A percentile compares a stretch with the other conserved stretches of the same genome.
Evolutionary conservation across 805 yeast species (phyloP).

Genomic region (Hanseniaspora lachancei): DNA sequence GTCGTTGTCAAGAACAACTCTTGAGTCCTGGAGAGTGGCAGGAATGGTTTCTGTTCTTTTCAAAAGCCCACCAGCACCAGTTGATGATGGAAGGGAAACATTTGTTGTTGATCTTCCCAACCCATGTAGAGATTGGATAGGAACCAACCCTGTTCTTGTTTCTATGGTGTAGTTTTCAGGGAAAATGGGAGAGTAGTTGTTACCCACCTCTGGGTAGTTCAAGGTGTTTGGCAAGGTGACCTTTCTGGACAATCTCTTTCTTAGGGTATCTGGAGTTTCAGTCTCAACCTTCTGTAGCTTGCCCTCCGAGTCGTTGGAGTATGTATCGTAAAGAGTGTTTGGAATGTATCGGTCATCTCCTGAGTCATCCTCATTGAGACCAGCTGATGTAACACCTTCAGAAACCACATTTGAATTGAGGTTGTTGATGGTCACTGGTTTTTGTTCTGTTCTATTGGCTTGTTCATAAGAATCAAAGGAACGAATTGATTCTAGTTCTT

Average conservation of each 20-base stretch:
- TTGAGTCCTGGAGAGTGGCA: slow-evolving; percentile 2
- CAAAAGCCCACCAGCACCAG: slow-evolving; percentile 19
- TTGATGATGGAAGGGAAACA: not conserved
- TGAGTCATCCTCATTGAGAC: not conserved
- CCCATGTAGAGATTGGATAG: slow-evolving; percentile 54
- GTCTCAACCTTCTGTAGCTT: slow-evolving; percentile 26
- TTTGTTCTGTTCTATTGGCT: slow-evolving; percentile 13
- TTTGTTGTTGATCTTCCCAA: slow-evolving; percentile 38
- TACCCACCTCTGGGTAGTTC: slow-evolving; percentile 31
- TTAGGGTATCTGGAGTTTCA: slow-evolving; percentile 62
- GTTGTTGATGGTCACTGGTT: not conserved
- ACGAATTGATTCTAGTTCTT: slow-evolving; percentile 11
- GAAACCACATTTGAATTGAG: not conserved
- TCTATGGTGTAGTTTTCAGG: slow-evolving; percentile 88
- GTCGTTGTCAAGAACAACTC: slow-evolving; percentile 24
- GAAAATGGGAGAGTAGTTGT: slow-evolving; percentile 44
- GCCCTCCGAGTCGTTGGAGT: slow-evolving; percentile 18
- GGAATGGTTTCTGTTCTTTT: slow-evolving; percentile 34
- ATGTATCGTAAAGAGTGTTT: slow-evolving; percentile 28
- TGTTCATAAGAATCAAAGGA: slow-evolving; percentile 16
- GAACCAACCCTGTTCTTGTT: slow-evolving; percentile 79
- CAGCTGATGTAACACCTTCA: not conserved
- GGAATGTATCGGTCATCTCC: not conserved
- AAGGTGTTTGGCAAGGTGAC: slow-evolving; percentile 45
- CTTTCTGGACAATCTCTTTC: slow-evolving; percentile 46